Conservation (phyloP, 2,329 filamentous ascomycete species). For the Orbilia quercus region DNA sequence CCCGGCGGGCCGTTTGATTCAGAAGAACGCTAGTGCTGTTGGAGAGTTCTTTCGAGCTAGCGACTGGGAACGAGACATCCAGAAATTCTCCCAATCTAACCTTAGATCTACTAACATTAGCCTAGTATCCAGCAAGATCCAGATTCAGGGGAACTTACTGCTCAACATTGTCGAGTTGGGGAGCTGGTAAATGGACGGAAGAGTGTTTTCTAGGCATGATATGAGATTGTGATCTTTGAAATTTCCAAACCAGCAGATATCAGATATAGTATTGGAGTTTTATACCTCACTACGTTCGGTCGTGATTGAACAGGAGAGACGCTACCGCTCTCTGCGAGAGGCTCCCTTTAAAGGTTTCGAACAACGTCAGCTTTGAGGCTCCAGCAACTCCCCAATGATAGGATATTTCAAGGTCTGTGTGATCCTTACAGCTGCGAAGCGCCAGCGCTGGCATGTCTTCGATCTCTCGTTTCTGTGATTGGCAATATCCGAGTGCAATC, state of each 20-base stretch:
- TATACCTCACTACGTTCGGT: slow-evolving; percentile 37
- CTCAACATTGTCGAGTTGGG: slow-evolving; percentile 55
- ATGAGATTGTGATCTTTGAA: slow-evolving; percentile 8
- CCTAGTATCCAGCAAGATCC: background rate
- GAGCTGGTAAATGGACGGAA: slow-evolving; percentile 16
- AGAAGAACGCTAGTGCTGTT: slow-evolving; percentile 58
- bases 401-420: background rate
- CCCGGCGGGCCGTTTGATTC: slow-evolving; percentile 57
- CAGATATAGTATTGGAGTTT: background rate
- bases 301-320: slow-evolving; percentile 28
- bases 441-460: slow-evolving; percentile 27
- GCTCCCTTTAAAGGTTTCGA: slow-evolving; percentile 18
- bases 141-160: slow-evolving; percentile 37
- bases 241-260: too few relatives aligned
- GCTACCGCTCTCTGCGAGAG: slow-evolving; percentile 24
- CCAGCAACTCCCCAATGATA: background rate
- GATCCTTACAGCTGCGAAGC: slow-evolving; percentile 22
- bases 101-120: slow-evolving; percentile 26
- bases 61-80: slow-evolving; percentile 56
- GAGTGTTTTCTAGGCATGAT: slow-evolving; percentile 35
- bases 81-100: slow-evolving; percentile 55
- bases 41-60: slow-evolving; percentile 56
- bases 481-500: slow-evolving; percentile 59
- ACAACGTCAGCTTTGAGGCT: background rate
- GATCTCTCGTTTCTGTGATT: slow-evolving; percentile 56